A percentile compares a stretch with the other conserved stretches of the same genome.
Evolutionary conservation across 2,329 filamentous ascomycete species (phyloP).

Genomic region (Rugonectria rugulosa): DNA sequence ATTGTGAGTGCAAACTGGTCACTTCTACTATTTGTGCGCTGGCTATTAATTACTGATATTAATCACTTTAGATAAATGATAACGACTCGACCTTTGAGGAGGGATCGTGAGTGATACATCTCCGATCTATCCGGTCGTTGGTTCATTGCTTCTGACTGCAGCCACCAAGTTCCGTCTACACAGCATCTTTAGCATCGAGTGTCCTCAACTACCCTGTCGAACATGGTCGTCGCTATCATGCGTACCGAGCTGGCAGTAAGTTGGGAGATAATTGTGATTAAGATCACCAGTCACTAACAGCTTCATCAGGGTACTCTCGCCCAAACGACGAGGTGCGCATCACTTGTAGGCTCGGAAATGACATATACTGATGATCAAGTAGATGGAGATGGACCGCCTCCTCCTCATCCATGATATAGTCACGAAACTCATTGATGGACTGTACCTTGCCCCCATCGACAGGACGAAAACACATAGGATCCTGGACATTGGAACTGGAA

Average conservation of each 20-base stretch:
- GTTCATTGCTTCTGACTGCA: neutral
- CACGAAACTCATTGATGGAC: conserved; percentile 31
- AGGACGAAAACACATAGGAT: conserved; percentile 42
- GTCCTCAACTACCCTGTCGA: conserved; percentile 39
- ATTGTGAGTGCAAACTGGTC: neutral
- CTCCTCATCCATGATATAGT: conserved; percentile 46
- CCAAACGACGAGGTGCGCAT: conserved; percentile 11
- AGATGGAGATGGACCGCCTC: conserved; percentile 44
- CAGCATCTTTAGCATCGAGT: conserved; percentile 39
- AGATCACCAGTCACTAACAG: too few relatives aligned
- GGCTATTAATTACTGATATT: neutral
- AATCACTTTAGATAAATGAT: neutral
- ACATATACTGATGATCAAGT: neutral
- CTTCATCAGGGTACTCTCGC: too few relatives aligned
- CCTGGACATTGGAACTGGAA: conserved; percentile 54
- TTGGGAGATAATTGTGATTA: too few relatives aligned
- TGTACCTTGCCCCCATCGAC: conserved; percentile 37
- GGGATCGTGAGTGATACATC: neutral
- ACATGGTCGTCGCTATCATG: conserved; percentile 42
- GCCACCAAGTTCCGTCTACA: conserved; percentile 19
- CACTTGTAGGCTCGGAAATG: neutral
- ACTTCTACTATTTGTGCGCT: neutral
- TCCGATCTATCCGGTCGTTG: neutral
- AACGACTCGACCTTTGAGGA: neutral
- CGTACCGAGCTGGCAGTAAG: conserved; percentile 41